phyloP scores from a whole-genome alignment of 257 asterid genomes.

The Gardenia jasminoides region DNA sequence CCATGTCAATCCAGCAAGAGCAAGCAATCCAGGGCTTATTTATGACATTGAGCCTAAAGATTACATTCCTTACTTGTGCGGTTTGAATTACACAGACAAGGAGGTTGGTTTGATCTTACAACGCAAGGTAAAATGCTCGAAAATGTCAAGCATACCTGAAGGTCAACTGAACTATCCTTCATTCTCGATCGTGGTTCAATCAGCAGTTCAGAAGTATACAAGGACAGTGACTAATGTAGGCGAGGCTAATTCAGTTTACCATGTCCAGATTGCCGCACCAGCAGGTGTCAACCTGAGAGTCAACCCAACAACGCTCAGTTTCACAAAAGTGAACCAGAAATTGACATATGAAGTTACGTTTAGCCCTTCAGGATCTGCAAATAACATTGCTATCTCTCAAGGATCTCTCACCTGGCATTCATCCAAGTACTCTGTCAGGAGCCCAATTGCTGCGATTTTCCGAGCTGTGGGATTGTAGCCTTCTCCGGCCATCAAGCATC shows the following conservation, averaged over 20 bases:
- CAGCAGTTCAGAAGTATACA: not conserved
- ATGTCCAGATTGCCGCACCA: not conserved
- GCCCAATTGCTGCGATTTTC: conserved; percentile 9
- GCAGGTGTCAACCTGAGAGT: not conserved
- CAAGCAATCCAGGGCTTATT: conserved; percentile 15
- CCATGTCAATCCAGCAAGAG: conserved; percentile 4
- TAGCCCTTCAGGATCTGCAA: not conserved
- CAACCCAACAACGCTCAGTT: not conserved
- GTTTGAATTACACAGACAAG: conserved; percentile 3
- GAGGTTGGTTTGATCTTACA: not conserved
- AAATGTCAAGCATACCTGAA: not conserved
- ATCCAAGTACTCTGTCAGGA: conserved; percentile 3
- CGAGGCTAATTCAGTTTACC: conserved; percentile 5
- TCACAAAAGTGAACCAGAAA: conserved; percentile 14
- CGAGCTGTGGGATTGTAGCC: not conserved
- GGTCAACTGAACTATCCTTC: conserved; percentile 20
- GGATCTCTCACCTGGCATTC: conserved; percentile 18
- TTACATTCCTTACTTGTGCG: conserved; percentile 9
- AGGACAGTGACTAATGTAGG: conserved; percentile 23
- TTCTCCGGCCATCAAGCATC: not conserved
- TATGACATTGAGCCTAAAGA: conserved; percentile 13
- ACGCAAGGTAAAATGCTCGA: not conserved
- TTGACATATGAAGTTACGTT: conserved; percentile 16
- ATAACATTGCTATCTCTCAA: not conserved
- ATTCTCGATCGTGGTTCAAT: not conserved